Percentiles rank a stretch among this genome's conserved stretches.
Conservation (phyloP, 768 basidiomycete genomes). For the Ramaria rubella region DNA sequence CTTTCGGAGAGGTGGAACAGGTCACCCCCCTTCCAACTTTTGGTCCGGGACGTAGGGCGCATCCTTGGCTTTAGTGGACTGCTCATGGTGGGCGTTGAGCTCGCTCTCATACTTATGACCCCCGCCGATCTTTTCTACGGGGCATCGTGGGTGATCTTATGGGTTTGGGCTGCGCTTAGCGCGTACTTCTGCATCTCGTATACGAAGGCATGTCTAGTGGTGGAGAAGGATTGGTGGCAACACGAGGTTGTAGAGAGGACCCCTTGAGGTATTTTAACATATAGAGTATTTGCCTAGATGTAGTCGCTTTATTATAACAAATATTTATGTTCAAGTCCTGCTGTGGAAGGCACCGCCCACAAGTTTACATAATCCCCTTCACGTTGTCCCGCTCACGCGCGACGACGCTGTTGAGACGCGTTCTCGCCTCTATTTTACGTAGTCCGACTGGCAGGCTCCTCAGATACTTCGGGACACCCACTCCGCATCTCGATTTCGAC, state of each 20-base stretch:
- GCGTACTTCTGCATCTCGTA: background rate
- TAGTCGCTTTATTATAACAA: background rate
- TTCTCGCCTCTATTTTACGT: background rate
- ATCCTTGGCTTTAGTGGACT: background rate
- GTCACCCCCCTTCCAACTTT: background rate
- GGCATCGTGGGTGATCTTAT: conserved; percentile 2
- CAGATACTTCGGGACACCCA: background rate
- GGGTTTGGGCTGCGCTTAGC: background rate
- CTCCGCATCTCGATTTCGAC: background rate
- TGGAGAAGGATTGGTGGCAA: background rate
- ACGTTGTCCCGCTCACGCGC: background rate
- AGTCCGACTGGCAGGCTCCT: background rate
- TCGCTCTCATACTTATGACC: background rate
- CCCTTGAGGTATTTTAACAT: no score
- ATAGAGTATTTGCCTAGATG: background rate
- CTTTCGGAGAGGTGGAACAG: background rate
- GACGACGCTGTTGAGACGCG: background rate
- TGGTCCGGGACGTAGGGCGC: background rate
- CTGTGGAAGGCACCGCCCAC: no score
- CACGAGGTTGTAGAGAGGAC: no score
- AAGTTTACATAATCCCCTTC: background rate
- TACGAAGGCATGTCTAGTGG: background rate
- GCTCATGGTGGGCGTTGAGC: background rate
- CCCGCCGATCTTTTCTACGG: background rate
- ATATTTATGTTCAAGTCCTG: background rate